phyloP scores from a whole-genome alignment of 2,329 filamentous ascomycete species.

The Fusarium sp. region DNA sequence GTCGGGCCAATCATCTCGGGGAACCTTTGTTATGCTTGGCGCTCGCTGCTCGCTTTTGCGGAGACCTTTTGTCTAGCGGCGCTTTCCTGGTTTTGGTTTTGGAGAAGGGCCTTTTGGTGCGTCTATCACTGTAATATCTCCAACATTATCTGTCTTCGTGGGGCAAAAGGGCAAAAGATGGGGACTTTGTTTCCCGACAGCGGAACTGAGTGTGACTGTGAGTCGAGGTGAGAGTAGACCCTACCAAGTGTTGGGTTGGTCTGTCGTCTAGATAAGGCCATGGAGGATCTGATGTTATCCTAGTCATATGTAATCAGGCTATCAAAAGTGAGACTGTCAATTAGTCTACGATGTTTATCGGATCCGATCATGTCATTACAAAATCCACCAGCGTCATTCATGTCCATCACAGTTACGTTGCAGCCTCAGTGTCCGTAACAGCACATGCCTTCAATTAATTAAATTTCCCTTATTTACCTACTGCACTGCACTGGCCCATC shows the following conservation, averaged over 20 bases:
- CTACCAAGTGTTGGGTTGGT: background rate
- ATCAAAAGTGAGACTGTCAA: background rate
- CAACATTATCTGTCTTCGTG: background rate
- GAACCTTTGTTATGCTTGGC: constrained; percentile 43
- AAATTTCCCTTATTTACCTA: too few species aligned
- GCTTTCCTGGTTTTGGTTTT: constrained; percentile 7
- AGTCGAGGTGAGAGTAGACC: too few species aligned
- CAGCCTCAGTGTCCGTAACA: too few species aligned
- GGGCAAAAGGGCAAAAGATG: background rate
- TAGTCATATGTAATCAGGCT: background rate
- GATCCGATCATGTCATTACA: background rate
- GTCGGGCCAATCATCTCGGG: constrained; percentile 18
- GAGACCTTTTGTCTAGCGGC: constrained; percentile 32
- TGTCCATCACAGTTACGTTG: too few species aligned
- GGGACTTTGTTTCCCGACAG: constrained; percentile 6
- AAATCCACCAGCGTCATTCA: background rate
- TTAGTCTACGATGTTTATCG: background rate
- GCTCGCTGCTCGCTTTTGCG: constrained; percentile 2
- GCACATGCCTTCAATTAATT: too few species aligned
- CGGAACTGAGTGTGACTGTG: background rate
- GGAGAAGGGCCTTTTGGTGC: constrained; percentile 34
- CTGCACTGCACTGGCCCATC: background rate
- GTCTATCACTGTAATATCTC: constrained; percentile 1
- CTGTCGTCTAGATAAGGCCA: constrained; percentile 1
- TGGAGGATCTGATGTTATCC: background rate